Conservation (phyloP, 257 asterid species). For the Fraxinus americana region DNA sequence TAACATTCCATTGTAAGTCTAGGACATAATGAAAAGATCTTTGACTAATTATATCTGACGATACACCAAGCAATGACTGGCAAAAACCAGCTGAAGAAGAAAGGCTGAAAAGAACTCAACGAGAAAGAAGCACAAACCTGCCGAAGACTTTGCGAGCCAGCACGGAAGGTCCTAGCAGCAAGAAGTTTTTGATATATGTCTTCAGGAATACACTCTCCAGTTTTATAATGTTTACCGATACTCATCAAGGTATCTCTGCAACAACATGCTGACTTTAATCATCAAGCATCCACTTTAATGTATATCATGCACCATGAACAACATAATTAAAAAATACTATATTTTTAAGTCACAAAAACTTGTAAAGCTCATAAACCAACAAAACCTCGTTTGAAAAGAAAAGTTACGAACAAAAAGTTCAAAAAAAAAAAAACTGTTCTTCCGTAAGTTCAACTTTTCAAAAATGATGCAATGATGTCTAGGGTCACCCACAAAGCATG, state of each 20-base stretch:
- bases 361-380: background rate
- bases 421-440: background rate
- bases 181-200: conserved; percentile 90
- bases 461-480: background rate
- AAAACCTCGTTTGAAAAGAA: background rate
- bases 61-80: background rate
- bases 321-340: background rate
- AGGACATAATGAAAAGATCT: background rate
- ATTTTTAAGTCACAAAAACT: background rate
- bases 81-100: background rate
- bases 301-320: conserved; percentile 7
- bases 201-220: conserved; percentile 92
- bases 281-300: background rate
- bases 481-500: background rate
- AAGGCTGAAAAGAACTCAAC: background rate
- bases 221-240: conserved; percentile 95
- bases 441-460: background rate
- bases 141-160: conserved; percentile 92
- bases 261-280: conserved; percentile 17
- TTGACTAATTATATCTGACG: background rate
- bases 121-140: conserved; percentile 58
- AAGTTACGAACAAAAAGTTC: background rate
- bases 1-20: background rate
- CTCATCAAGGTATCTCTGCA: conserved; percentile 94
- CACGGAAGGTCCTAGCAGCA: conserved; percentile 97